These are phyloP conservation scores for Trichoderma oligosporum DNA, from an alignment of 2,329 filamentous ascomycete genomes.

Conservation along the genomic window DNA sequence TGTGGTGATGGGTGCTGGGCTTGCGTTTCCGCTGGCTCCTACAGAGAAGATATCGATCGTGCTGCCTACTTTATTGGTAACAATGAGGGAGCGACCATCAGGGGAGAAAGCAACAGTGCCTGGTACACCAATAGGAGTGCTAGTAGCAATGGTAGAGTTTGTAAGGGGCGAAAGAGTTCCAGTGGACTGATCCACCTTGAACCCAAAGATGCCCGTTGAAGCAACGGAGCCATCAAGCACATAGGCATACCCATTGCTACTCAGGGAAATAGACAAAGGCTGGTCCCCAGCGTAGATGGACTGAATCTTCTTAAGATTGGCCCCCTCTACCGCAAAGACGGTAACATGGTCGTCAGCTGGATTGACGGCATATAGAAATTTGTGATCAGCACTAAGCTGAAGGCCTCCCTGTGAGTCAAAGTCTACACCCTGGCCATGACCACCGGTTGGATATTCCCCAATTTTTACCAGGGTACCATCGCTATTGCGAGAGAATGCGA, in stretches of 20 bases:
- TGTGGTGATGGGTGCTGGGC: conserved; percentile 13
- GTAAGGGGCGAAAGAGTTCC: conserved; percentile 22
- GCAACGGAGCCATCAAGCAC: conserved; percentile 24
- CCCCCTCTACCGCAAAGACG: conserved; percentile 22
- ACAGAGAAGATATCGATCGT: conserved; percentile 24
- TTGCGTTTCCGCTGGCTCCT: conserved; percentile 19
- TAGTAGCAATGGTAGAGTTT: conserved; percentile 24
- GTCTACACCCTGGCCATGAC: conserved; percentile 60
- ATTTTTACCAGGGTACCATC: conserved; percentile 20
- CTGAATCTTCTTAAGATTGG: conserved; percentile 22
- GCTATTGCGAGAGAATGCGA: conserved; percentile 22
- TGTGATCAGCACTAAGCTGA: conserved; percentile 35
- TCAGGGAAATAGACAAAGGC: conserved; percentile 24
- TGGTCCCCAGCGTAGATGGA: conserved; percentile 25
- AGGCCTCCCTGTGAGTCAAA: conserved; percentile 78
- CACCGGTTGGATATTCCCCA: conserved; percentile 22
- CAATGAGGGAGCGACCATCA: conserved; percentile 21
- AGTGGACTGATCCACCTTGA: conserved; percentile 18
- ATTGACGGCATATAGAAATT: conserved; percentile 25
- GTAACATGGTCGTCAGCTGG: conserved; percentile 23
- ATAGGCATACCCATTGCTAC: conserved; percentile 23
- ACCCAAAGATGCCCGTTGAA: conserved; percentile 24
- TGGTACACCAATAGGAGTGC: conserved; percentile 24
- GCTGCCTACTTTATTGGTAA: conserved; percentile 26
- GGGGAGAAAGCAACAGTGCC: conserved; percentile 23